Conservation (phyloP, 352 stramenopile species). For the Salisapilia sapeloensis region DNA sequence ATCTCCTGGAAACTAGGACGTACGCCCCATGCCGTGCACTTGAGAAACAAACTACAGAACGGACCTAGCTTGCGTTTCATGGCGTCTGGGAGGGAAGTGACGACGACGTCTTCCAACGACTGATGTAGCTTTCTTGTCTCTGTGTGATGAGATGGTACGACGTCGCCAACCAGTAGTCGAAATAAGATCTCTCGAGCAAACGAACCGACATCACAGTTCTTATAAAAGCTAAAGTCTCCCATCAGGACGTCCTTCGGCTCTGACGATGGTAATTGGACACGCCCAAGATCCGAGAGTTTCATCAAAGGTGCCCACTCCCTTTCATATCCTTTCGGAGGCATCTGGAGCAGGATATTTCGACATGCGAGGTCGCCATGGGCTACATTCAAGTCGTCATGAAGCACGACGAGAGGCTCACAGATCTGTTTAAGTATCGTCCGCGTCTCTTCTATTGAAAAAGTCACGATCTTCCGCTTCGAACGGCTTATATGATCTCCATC, state of each 20-base stretch:
- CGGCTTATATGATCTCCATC: slow-evolving; percentile 6
- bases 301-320: slow-evolving; percentile 63
- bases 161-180: slow-evolving; percentile 59
- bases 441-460: slow-evolving; percentile 30
- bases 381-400: slow-evolving; percentile 69
- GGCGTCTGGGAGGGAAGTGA: slow-evolving; percentile 34
- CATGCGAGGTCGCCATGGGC: slow-evolving; percentile 70
- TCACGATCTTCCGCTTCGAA: slow-evolving; percentile 38
- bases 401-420: slow-evolving; percentile 49
- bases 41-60: slow-evolving; percentile 54
- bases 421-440: slow-evolving; percentile 57
- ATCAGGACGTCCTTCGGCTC: slow-evolving; percentile 51
- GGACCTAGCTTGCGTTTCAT: slow-evolving; percentile 36
- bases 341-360: slow-evolving; percentile 71
- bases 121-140: slow-evolving; percentile 66
- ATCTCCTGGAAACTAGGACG: slow-evolving; percentile 67
- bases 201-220: slow-evolving; percentile 65
- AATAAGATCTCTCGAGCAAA: slow-evolving; percentile 70
- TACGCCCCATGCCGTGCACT: slow-evolving; percentile 61
- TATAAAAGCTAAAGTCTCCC: slow-evolving; percentile 62
- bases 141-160: slow-evolving; percentile 47
- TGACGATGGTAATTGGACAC: slow-evolving; percentile 42
- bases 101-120: slow-evolving; percentile 49
- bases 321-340: slow-evolving; percentile 64
- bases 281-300: slow-evolving; percentile 72